Evolutionary conservation across 495 filamentous ascomycete genomes (phyloP), one percentile per base, ranked within the genome.

Genomic region (Thozetella sp.): DNA sequence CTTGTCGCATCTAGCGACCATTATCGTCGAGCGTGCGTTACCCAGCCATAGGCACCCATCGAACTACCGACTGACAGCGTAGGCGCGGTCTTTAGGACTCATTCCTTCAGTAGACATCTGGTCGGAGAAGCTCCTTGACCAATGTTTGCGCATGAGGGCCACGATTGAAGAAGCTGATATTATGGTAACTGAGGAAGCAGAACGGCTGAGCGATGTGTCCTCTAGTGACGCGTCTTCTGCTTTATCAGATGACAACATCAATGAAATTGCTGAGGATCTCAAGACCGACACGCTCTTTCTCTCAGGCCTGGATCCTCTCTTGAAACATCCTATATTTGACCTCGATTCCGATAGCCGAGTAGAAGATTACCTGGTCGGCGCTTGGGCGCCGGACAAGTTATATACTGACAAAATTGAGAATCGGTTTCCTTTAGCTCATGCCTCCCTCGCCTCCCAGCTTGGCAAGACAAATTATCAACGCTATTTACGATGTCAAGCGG

Each of bases 251-350:
- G 51, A 56, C 56, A 52, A 25, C 45, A 1, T 65, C 20, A 1
- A 53, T 9, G 62, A 61, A 30, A 34, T 58, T 19, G 23, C 37
- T 20, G 58, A 61, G 19, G 53, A 55, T 50, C 51, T 65, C 55
- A 53, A 55, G 34, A 30, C n/a, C 20, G 58, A 61, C 13, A 53
- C 60, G 25, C 54, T 53, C 27, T 40, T 40, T 40, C 50, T 65
- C 17, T 6, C 55, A 20, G 62, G 61, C 13, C 62, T 65, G 23
- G 58, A 60, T n/a, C 58, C 62, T 23, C 48, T 55, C 13, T 46
- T 65, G 26, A 48, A 55, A 25, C 46, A 61, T 22, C 58, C 62
- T 2, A 26, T 56, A 24, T 48, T 52, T 20, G 62, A 61, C n/a
- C 2, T 27, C 9, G 19, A 19, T 22, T 2, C 17, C 1, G 15